A percentile compares a stretch with the other conserved stretches of the same genome.
phyloP scores from a whole-genome alignment of 306 rosid genomes.

The Hippophae rhamnoides region DNA sequence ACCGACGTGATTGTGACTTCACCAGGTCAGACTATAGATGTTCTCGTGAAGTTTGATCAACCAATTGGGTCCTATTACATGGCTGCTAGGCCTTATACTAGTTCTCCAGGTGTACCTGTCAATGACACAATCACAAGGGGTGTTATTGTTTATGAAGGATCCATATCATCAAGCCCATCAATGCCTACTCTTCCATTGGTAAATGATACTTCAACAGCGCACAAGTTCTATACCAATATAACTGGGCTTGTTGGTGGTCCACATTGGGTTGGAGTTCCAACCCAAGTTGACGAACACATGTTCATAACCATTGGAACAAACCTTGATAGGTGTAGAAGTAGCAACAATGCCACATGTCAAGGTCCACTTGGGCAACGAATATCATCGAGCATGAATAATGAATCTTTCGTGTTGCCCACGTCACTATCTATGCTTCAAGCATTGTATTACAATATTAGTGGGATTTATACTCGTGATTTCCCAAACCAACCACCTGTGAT shows the following conservation, averaged over 20 bases:
- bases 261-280: conserved; percentile 46
- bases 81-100: conserved; percentile 37
- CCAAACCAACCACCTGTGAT: conserved; percentile 28
- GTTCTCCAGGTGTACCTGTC: not conserved
- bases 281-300: conserved; percentile 38
- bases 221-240: conserved; percentile 34
- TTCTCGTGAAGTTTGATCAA: conserved; percentile 35
- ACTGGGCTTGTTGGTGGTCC: conserved; percentile 30
- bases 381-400: conserved; percentile 66
- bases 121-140: conserved; percentile 32
- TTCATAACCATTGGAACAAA: conserved; percentile 34
- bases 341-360: conserved; percentile 15
- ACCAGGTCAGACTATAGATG: conserved; percentile 61
- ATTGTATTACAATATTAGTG: conserved; percentile 6
- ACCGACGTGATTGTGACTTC: conserved; percentile 35
- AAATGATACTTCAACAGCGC: conserved; percentile 36
- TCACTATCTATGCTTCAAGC: conserved; percentile 43
- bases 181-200: conserved; percentile 37
- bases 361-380: conserved; percentile 13
- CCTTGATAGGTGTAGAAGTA: conserved; percentile 16
- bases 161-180: conserved; percentile 10
- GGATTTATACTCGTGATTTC: conserved; percentile 42
- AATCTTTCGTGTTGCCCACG: conserved; percentile 42
- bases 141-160: conserved; percentile 25
- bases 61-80: conserved; percentile 44